phyloP scores from a whole-genome alignment of 805 yeast genomes.

The Starmerella etchellsii region DNA sequence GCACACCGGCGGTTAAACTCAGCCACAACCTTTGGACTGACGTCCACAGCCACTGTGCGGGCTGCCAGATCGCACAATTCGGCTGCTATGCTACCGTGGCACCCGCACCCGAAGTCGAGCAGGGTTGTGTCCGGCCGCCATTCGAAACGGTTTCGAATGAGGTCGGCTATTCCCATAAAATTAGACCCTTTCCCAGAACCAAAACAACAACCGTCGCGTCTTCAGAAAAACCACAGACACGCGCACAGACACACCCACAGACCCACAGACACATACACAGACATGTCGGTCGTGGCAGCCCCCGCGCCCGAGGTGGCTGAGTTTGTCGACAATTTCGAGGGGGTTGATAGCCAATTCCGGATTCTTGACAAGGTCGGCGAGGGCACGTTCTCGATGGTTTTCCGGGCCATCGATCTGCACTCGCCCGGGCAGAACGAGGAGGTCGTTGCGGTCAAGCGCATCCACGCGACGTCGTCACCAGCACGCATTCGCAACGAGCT shows the following conservation, averaged over 20 bases:
- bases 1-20: constrained; percentile 7
- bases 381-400: constrained; percentile 53
- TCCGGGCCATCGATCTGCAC: constrained; percentile 42
- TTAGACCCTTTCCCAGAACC: neutral
- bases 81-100: constrained; percentile 11
- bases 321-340: constrained; percentile 38
- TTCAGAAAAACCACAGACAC: neutral
- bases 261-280: no score
- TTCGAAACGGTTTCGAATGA: neutral
- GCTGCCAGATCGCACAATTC: constrained; percentile 2
- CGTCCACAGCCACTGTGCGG: constrained; percentile 9
- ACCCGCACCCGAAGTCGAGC: constrained; percentile 17
- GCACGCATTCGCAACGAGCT: constrained; percentile 81
- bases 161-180: constrained; percentile 1
- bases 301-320: constrained; percentile 23
- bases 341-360: constrained; percentile 37
- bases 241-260: no score
- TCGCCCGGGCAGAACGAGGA: constrained; percentile 3
- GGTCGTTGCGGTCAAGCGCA: constrained; percentile 76
- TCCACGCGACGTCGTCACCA: constrained; percentile 92
- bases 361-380: constrained; percentile 51
- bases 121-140: constrained; percentile 2
- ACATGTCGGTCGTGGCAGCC: no score
- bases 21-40: constrained; percentile 3
- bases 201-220: neutral